Evolutionary conservation across 2,329 filamentous ascomycete species (phyloP), one percentile per base, ranked within the genome.

Genomic region (Scytalidium sp.): DNA sequence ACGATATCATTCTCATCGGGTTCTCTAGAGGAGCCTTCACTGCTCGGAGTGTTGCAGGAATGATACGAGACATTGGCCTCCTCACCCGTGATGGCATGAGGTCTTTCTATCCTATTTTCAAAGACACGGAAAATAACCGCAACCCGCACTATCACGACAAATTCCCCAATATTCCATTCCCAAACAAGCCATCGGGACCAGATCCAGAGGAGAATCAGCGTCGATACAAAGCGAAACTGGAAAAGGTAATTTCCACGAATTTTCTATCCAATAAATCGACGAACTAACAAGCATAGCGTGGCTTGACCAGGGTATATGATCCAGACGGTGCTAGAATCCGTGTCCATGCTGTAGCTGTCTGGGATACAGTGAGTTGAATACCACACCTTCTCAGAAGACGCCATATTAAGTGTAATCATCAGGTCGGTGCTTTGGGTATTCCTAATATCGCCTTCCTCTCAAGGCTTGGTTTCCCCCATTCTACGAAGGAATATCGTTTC

Each of bases 291-390:
- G 20, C 23, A 7, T 45, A 70, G 62, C 49, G 59, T 23, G 56
- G 54, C 2, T 61, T 71, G 47, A 71, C 71, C 1, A 64, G 68
- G 27, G 65, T 71, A 43, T 61, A 64, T n/a, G 65, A 62, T 50
- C 57, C 54, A 6, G 63, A 70, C 41, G 63, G 60, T 46, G 54
- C 19, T 55, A 64, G 22, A 51, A 66, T 78, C 29, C 66, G 59
- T 9, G 67, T 78, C 49, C 70, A 72, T 51, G 74, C 73, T 1
- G 65, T 78, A 21, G 75, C 68, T 4, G 75, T 78, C 5, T 79
- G 72, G 70, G 75, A 79, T 56, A 79, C 75, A 1, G 67, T 65
- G 2, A 61, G 64, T 75, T 36, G 4, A 15, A n/a, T 36, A 7
- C 11, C 17, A 5, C 29, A 67, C 56, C 4, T 67, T 75, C 50